phyloP scores from a whole-genome alignment of 2,329 filamentous ascomycete genomes.

The Bipolaris cookei region DNA sequence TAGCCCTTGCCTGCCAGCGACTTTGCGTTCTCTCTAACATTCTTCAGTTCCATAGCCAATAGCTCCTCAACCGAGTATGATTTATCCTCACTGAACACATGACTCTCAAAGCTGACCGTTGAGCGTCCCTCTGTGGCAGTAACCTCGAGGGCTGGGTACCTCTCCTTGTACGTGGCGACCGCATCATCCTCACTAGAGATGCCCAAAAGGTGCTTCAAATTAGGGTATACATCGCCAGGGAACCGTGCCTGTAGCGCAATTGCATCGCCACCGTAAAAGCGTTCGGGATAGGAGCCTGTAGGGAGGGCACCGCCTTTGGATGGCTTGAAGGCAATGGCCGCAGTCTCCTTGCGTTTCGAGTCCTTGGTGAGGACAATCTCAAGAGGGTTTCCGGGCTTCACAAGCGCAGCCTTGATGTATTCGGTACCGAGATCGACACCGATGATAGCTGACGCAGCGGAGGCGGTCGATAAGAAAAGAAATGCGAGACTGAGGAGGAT shows the following conservation, averaged over 20 bases:
- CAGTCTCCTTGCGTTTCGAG: conserved; percentile 92
- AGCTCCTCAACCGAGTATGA: conserved; percentile 85
- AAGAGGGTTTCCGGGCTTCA: conserved; percentile 95
- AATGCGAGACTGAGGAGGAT: conserved; percentile 60
- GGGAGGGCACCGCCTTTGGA: conserved; percentile 67
- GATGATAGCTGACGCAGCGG: conserved; percentile 76
- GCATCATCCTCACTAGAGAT: conserved; percentile 64
- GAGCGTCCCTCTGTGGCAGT: conserved; percentile 62
- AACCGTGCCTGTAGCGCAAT: conserved; percentile 85
- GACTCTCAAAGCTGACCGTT: conserved; percentile 83
- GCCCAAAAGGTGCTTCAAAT: conserved; percentile 90
- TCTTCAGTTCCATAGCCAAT: conserved; percentile 94
- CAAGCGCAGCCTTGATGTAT: conserved; percentile 93
- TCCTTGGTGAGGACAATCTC: conserved; percentile 98
- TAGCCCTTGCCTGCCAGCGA: conserved; percentile 76
- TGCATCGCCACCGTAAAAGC: conserved; percentile 90
- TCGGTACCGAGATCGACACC: conserved; percentile 95
- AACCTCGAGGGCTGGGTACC: conserved; percentile 80
- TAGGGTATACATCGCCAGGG: conserved; percentile 91
- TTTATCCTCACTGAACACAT: conserved; percentile 67
- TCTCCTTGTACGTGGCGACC: conserved; percentile 71
- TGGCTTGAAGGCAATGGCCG: conserved; percentile 92
- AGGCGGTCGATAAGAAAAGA: conserved; percentile 63
- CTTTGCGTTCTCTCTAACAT: conserved; percentile 88
- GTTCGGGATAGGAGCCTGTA: conserved; percentile 73